These are phyloP conservation scores for Phallus indusiatus DNA, from an alignment of 768 basidiomycete species.

Conservation along the genomic window DNA sequence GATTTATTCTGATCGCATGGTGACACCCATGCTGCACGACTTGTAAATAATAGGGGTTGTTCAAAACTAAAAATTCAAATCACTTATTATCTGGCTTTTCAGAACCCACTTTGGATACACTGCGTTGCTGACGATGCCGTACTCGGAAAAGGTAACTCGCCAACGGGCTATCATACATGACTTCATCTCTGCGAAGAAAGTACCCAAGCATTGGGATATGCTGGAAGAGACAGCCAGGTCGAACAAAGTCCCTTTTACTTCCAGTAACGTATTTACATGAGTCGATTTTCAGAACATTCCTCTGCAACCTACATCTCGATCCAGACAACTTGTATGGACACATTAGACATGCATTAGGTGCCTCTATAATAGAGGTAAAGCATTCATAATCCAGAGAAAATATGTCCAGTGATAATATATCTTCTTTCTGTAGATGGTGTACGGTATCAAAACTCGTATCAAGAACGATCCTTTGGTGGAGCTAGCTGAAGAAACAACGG, in stretches of 20 bases:
- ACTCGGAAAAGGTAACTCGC: too few relatives aligned
- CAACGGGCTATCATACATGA: too few relatives aligned
- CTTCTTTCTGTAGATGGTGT: not conserved
- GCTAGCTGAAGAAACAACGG: slow-evolving; percentile 11
- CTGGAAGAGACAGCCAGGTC: too few relatives aligned
- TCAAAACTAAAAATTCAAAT: not conserved
- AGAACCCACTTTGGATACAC: too few relatives aligned
- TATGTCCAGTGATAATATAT: not conserved
- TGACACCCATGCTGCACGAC: slow-evolving; percentile 8
- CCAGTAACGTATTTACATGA: not conserved
- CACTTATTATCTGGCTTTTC: too few relatives aligned
- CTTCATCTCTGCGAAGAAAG: too few relatives aligned
- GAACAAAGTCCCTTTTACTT: too few relatives aligned
- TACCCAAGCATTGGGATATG: too few relatives aligned
- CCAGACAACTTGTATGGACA: not conserved
- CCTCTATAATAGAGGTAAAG: not conserved
- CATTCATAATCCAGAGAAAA: not conserved
- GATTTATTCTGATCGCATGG: slow-evolving; percentile 20
- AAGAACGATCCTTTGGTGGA: slow-evolving; percentile 3
- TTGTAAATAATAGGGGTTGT: not conserved
- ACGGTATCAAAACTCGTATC: not conserved
- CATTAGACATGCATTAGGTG: not conserved
- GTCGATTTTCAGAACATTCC: not conserved
- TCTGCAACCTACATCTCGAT: not conserved
- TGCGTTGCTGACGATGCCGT: too few relatives aligned